Base-by-base conservation (phyloP, 2,329 filamentous ascomycete genomes). In the Aquanectria penicillioides region DNA sequence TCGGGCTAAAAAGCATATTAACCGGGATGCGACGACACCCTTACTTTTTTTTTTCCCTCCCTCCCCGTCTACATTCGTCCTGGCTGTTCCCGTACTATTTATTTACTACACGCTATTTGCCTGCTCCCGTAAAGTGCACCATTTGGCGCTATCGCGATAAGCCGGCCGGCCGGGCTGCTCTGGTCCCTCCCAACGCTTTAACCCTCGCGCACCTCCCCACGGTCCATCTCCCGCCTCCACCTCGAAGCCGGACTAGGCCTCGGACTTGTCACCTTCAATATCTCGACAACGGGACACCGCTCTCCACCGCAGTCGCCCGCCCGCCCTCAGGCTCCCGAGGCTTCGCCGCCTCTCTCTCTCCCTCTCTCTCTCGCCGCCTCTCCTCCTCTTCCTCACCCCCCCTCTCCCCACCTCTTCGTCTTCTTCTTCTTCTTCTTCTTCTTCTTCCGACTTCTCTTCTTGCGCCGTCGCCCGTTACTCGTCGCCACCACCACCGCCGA, bases 81-180 rank as follows among this genome's bases (percentile, higher is more conserved):
- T n/a, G n/a, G n/a, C n/a, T n/a, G n/a, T n/a, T n/a, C n/a, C n/a
- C n/a, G n/a, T n/a, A n/a, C n/a, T n/a, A n/a, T n/a, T n/a, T n/a
- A n/a, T n/a, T n/a, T n/a, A n/a, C n/a, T n/a, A n/a, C n/a, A n/a
- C n/a, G n/a, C n/a, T n/a, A n/a, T n/a, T n/a, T n/a, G n/a, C n/a
- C n/a, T n/a, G n/a, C n/a, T n/a, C n/a, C n/a, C n/a, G n/a, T n/a
- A n/a, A n/a, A n/a, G n/a, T n/a, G n/a, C n/a, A n/a, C n/a, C n/a
- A n/a, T 29, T 26, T 29, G 25, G 26, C 22, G 46, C 33, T 50
- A 50, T 50, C 28, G 53, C 53, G 37, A 57, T 57, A 56, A 57
- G 47, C 53, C 23, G 25, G n/a, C 12, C 17, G 23, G 17, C 31
- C n/a, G 41, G 25, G 38, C 54, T 57, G 46, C 33, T 34, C 46